Percentiles rank a stretch among this genome's conserved stretches.
These are phyloP conservation scores for Lactarius vividus DNA, from an alignment of 768 basidiomycete species.

Conservation along the genomic window DNA sequence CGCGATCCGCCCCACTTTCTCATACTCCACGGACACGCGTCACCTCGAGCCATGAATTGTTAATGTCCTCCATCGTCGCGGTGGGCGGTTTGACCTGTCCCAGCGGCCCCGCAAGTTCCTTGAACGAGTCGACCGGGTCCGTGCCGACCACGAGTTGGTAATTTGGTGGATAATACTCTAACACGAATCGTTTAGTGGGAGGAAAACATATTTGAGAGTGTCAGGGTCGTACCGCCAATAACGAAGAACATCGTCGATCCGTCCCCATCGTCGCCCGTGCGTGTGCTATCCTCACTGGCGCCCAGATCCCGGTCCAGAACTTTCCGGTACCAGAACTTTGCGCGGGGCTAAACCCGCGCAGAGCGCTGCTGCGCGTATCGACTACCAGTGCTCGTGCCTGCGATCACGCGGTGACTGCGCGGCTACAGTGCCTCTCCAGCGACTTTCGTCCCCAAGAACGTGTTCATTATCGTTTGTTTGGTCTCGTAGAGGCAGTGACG, in stretches of 20 bases:
- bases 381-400: constrained; percentile 44
- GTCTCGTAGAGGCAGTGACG: neutral
- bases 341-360: constrained; percentile 45
- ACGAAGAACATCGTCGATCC: constrained; percentile 45
- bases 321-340: constrained; percentile 21
- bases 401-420: constrained; percentile 2
- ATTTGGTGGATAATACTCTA: constrained; percentile 85
- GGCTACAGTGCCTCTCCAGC: neutral
- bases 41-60: no score
- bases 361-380: constrained; percentile 57
- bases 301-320: constrained; percentile 1
- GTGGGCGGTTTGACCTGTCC: constrained; percentile 78
- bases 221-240: neutral
- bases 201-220: neutral
- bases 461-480: neutral
- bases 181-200: neutral
- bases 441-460: neutral
- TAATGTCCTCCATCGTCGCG: constrained; percentile 74
- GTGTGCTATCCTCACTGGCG: neutral
- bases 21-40: no score
- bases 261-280: constrained; percentile 19
- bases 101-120: constrained; percentile 68
- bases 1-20: constrained; percentile 32
- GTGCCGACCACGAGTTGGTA: constrained; percentile 80
- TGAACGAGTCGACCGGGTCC: constrained; percentile 70